phyloP scores from a whole-genome alignment of 495 filamentous ascomycete species.

The Alectoria sarmentosa region DNA sequence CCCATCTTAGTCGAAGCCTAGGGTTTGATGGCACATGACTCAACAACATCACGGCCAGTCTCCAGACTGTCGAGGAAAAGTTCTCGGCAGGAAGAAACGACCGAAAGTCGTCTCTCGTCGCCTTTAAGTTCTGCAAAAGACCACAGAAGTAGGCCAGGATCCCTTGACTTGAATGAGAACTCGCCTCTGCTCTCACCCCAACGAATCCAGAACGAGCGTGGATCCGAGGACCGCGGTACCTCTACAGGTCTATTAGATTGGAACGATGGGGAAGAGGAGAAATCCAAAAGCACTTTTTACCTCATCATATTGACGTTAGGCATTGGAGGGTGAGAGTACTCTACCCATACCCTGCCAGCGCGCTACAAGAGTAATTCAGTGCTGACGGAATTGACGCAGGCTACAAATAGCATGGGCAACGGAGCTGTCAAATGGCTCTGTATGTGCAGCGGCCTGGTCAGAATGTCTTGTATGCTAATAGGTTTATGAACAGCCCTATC shows the following conservation, averaged over 20 bases:
- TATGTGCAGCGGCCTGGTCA: slow-evolving; percentile 29
- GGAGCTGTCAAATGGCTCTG: slow-evolving; percentile 78
- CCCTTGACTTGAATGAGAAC: slow-evolving; percentile 31
- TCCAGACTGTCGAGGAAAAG: slow-evolving; percentile 11
- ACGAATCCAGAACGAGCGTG: slow-evolving; percentile 22
- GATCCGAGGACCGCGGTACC: slow-evolving; percentile 12
- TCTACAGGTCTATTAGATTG: slow-evolving; percentile 22
- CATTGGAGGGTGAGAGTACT: slow-evolving; percentile 58
- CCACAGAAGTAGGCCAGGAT: background rate
- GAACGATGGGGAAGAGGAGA: slow-evolving; percentile 24
- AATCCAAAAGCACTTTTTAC: slow-evolving; percentile 74
- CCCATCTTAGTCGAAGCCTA: background rate
- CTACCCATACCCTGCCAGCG: slow-evolving; percentile 8
- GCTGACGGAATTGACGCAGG: slow-evolving; percentile 31
- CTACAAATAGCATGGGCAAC: slow-evolving; percentile 94
- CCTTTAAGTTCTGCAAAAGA: slow-evolving; percentile 5
- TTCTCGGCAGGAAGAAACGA: slow-evolving; percentile 2
- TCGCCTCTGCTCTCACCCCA: slow-evolving; percentile 36
- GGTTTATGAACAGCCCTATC: slow-evolving; percentile 41
- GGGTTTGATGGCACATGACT: slow-evolving; percentile 17
- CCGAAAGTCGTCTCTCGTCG: slow-evolving; percentile 1
- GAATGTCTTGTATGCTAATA: background rate
- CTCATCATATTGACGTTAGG: slow-evolving; percentile 76
- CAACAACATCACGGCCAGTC: slow-evolving; percentile 4
- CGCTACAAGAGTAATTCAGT: background rate